A percentile compares a stretch with the other conserved stretches of the same genome.
These are phyloP conservation scores for Puccinia brachypodii DNA, from an alignment of 1,284 basidiomycete species.

Conservation along the genomic window DNA sequence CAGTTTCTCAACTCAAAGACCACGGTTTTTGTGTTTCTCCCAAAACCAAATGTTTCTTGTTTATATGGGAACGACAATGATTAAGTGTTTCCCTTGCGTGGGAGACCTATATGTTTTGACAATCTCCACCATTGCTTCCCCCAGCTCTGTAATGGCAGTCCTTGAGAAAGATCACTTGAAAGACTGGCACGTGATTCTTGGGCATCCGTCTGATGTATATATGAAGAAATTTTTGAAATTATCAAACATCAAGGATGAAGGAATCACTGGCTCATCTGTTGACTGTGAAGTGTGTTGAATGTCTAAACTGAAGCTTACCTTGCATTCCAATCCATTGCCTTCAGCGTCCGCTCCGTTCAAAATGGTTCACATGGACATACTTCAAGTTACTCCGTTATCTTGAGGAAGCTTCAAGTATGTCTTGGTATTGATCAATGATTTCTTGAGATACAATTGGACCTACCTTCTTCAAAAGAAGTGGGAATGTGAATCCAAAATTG, in stretches of 20 bases:
- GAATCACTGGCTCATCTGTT: not conserved
- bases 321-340: not conserved
- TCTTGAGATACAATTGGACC: not conserved
- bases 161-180: not conserved
- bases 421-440: not conserved
- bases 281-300: not conserved
- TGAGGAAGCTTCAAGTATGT: not conserved
- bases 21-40: too few relatives aligned
- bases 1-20: not conserved
- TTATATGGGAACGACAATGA: too few relatives aligned
- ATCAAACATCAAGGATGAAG: not conserved
- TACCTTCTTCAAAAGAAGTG: not conserved
- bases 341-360: not conserved
- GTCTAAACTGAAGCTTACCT: not conserved
- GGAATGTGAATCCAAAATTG: not conserved
- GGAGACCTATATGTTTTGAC: not conserved
- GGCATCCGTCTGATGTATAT: not conserved
- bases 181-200: not conserved
- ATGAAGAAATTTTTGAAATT: not conserved
- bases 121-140: not conserved
- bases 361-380: not conserved
- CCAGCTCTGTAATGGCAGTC: not conserved
- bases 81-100: not conserved
- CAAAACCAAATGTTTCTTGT: too few relatives aligned
- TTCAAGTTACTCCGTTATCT: not conserved